Conservation (phyloP, 305 asterid species). For the Withania somnifera region DNA sequence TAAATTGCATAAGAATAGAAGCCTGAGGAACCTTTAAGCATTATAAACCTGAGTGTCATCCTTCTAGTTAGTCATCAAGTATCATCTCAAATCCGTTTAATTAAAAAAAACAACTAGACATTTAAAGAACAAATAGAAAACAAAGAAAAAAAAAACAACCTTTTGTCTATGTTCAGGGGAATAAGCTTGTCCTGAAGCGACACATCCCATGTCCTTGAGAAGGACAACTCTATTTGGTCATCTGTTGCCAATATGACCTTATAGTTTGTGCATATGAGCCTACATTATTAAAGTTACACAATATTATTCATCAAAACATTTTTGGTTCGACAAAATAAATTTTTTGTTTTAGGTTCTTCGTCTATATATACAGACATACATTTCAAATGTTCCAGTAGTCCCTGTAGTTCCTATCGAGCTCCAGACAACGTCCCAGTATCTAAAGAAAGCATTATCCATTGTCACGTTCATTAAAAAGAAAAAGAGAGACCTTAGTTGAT, state of each 20-base stretch:
- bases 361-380: conserved; percentile 18
- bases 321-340: not conserved
- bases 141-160: conserved; percentile 24
- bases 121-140: not conserved
- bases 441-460: no score
- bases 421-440: conserved; percentile 87
- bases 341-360: not conserved
- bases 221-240: conserved; percentile 83
- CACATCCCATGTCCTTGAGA: conserved; percentile 88
- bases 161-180: conserved; percentile 82
- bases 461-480: no score
- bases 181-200: conserved; percentile 55
- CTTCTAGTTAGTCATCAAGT: not conserved
- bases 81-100: not conserved
- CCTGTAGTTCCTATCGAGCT: conserved; percentile 52
- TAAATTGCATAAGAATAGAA: conserved; percentile 75
- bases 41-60: conserved; percentile 37
- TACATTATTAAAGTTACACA: conserved; percentile 6
- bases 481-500: no score
- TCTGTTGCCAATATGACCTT: conserved; percentile 65
- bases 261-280: conserved; percentile 65
- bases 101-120: not conserved
- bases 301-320: not conserved
- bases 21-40: conserved; percentile 65
- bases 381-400: conserved; percentile 63